phyloP scores from a whole-genome alignment of 2,329 filamentous ascomycete species.

The Penicillium occitanis region DNA sequence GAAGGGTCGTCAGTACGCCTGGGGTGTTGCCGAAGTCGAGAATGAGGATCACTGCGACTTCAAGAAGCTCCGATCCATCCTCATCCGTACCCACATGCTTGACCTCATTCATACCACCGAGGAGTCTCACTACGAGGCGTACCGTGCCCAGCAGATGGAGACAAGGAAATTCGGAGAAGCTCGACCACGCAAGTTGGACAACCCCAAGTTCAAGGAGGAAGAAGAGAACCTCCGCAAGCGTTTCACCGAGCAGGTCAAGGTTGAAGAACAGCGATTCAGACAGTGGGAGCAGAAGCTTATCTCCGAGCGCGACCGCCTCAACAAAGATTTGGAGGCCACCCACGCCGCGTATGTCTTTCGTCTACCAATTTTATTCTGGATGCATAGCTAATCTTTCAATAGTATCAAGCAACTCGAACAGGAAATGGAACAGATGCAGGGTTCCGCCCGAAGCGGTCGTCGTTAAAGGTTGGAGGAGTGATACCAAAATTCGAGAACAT shows the following conservation, averaged over 20 bases:
- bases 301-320: conserved; percentile 94
- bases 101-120: conserved; percentile 99
- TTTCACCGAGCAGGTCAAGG: conserved; percentile 99
- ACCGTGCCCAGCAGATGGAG: conserved; percentile 99
- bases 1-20: conserved; percentile 98
- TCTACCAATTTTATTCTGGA: background rate
- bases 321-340: conserved; percentile 98
- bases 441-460: conserved; percentile 85
- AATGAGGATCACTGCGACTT: conserved; percentile 99
- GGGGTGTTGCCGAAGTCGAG: conserved; percentile 99
- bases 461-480: conserved; percentile 59
- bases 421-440: conserved; percentile 92
- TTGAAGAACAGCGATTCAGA: conserved; percentile 98
- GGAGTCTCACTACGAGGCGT: conserved; percentile 98
- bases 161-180: conserved; percentile 99
- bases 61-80: conserved; percentile 98
- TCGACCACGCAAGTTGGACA: conserved; percentile 94
- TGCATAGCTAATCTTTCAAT: conserved; percentile 29
- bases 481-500: conserved; percentile 17
- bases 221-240: conserved; percentile 97
- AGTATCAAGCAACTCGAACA: conserved; percentile 63
- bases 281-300: conserved; percentile 99
- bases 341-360: conserved; percentile 66
- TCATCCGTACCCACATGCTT: conserved; percentile 99
- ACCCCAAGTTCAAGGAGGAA: conserved; percentile 99